Percentiles rank a stretch among this genome's conserved stretches.
Evolutionary conservation across 192 early-diverging fungal genomes (phyloP).

Genomic region (Gigaspora rosea): DNA sequence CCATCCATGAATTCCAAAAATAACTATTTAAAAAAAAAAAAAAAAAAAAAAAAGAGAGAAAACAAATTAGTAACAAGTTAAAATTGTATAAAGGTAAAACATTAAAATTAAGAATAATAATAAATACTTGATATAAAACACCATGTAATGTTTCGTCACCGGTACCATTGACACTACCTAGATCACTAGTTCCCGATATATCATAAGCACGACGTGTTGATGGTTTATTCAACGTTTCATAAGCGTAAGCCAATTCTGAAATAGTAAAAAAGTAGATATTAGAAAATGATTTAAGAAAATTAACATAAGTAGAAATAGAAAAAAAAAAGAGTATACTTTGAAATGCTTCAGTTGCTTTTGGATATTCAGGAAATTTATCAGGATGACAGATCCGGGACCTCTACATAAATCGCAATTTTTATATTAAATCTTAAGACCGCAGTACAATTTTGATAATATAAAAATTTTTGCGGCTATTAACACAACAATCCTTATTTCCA

Average conservation of each 20-base stretch:
- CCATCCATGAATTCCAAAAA: constrained; percentile 64
- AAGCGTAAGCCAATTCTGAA: constrained; percentile 53
- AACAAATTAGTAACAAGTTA: constrained; percentile 8
- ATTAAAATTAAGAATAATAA: background rate
- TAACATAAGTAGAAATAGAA: constrained; percentile 27
- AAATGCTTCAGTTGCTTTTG: constrained; percentile 58
- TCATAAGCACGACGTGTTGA: constrained; percentile 57
- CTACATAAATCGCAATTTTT: constrained; percentile 29
- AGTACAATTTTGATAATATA: background rate
- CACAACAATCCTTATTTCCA: background rate
- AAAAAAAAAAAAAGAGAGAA: background rate
- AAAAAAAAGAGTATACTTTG: constrained; percentile 43
- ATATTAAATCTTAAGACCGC: background rate
- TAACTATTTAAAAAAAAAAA: constrained; percentile 30
- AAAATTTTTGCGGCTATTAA: background rate
- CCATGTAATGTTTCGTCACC: constrained; percentile 55
- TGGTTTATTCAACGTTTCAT: constrained; percentile 58
- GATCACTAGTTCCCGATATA: constrained; percentile 44
- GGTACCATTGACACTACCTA: constrained; percentile 33
- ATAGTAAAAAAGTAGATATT: background rate
- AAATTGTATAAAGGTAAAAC: background rate
- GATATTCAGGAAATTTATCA: constrained; percentile 60
- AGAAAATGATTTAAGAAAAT: background rate
- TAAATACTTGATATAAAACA: constrained; percentile 52
- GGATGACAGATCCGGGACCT: constrained; percentile 59